Evolutionary conservation across 345 rosid genomes (phyloP).

Genomic region (Melastoma malabathricum): DNA sequence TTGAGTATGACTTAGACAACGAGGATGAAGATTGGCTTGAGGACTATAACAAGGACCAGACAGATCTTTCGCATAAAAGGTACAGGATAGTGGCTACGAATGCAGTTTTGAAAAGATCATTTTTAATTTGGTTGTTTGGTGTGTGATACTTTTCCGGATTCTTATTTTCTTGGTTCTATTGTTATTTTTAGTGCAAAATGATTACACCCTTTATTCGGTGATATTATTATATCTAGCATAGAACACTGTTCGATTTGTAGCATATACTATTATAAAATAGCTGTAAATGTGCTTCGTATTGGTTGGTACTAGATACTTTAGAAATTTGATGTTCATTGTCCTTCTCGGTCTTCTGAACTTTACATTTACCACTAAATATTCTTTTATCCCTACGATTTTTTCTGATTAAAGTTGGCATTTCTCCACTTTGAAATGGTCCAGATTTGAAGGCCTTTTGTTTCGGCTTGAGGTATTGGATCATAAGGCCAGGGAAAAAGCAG

Average conservation of each 20-base stretch:
- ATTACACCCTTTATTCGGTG: background rate
- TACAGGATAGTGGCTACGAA: constrained; percentile 16
- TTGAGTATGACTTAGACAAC: constrained; percentile 94
- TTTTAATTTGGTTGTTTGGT: background rate
- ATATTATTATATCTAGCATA: background rate
- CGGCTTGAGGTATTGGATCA: constrained; percentile 96
- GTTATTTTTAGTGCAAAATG: background rate
- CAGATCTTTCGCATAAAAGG: constrained; percentile 57
- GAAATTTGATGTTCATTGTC: no score
- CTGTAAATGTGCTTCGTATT: no score
- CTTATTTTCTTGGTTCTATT: background rate
- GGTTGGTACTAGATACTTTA: no score
- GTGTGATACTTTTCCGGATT: background rate
- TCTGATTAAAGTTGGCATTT: background rate
- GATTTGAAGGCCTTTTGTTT: constrained; percentile 74
- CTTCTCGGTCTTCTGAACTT: no score
- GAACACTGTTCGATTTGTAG: no score
- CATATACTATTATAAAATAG: no score
- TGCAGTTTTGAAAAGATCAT: background rate
- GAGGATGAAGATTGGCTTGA: constrained; percentile 97
- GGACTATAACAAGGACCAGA: constrained; percentile 46
- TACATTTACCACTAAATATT: no score
- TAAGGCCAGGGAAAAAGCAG: constrained; percentile 93
- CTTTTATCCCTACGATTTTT: background rate
- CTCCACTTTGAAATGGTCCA: constrained; percentile 10